Evolutionary conservation across 192 early-diverging fungal species (phyloP).

Genomic region (Coemansia reversa): DNA sequence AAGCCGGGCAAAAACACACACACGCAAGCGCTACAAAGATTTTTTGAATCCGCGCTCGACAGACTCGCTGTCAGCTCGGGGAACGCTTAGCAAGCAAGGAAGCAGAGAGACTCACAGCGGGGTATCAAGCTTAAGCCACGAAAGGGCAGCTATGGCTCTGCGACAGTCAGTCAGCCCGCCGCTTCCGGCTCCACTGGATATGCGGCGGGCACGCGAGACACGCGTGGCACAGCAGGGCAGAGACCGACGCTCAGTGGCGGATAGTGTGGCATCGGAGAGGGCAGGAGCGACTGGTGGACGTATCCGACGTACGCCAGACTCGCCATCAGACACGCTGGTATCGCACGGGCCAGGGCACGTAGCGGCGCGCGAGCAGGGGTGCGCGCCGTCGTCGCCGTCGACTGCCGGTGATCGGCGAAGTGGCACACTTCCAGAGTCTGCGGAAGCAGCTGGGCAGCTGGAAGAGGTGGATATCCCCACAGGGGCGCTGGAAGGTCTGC

Average conservation of each 20-base stretch:
- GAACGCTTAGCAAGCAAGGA: conserved; percentile 6
- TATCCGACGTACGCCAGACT: conserved; percentile 18
- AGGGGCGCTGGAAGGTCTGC: conserved; percentile 32
- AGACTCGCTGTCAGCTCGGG: conserved; percentile 6
- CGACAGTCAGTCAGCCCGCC: conserved; percentile 1
- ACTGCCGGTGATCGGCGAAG: conserved; percentile 1
- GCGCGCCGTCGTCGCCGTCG: neutral
- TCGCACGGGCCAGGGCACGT: conserved; percentile 13
- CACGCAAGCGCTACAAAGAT: conserved; percentile 42
- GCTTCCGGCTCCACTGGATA: conserved; percentile 36
- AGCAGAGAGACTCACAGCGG: conserved; percentile 9
- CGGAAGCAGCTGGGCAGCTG: conserved; percentile 13
- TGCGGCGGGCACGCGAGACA: conserved; percentile 11
- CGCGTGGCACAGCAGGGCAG: neutral
- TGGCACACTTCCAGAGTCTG: neutral
- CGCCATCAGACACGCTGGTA: conserved; percentile 40
- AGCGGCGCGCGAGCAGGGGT: neutral
- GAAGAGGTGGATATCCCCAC: conserved; percentile 42
- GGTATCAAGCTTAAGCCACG: conserved; percentile 2
- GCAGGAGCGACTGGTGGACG: neutral
- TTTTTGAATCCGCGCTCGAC: conserved; percentile 25
- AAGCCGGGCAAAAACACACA: conserved; percentile 43
- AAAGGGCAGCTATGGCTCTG: neutral
- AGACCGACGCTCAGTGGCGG: conserved; percentile 8
- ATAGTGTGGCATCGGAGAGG: conserved; percentile 6